Evolutionary conservation across 768 basidiomycete genomes (phyloP), one percentile per base, ranked within the genome.

Genomic region (Melanogaster broomeanus): DNA sequence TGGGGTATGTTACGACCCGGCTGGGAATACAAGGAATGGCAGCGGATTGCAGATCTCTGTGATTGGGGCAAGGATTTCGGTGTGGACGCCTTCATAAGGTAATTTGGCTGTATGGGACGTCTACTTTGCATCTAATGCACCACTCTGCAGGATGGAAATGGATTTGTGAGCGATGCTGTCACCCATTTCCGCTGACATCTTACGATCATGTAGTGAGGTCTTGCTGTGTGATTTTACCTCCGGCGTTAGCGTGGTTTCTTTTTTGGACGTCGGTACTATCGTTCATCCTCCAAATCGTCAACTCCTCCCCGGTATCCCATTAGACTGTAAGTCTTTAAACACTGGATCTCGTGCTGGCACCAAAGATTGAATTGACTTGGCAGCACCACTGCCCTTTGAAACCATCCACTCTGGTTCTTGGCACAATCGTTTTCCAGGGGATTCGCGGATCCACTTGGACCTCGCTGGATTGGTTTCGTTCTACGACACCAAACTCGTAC

Each of bases 191-290:
- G 40, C 19, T 13, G 22, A 16, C 4, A 8, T 12, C 30, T 8
- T 31, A 77, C 74, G 53, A 78, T 78, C 10, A 13, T 42, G 22
- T 45, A 79, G 77, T 51, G 79, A 81, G 62, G 63, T 78, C n/a
- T 77, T 79, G 73, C 61, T 78, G 7, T 81, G 78, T 54, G 68
- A 79, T 53, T 78, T 81, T 52, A 69, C 63, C 1, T 56, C 62
- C 1, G 75, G 75, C 7, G 61, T 80, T 5, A 60, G 72, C 12
- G 55, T 68, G 1, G 69, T 74, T 7, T 75, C 78, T 13, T 73
- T 75, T 56, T 56, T 68, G 6, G 64, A 75, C 25, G 56, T 78
- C n/a, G n/a, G n/a, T n/a, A n/a, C n/a, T n/a, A n/a, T n/a, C n/a
- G n/a, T n/a, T n/a, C n/a, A n/a, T n/a, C n/a, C n/a, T n/a, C n/a